Percentiles rank a stretch among this genome's conserved stretches.
These are phyloP conservation scores for Silene uniflora DNA, from an alignment of 148 eudicot species.

Conservation along the genomic window DNA sequence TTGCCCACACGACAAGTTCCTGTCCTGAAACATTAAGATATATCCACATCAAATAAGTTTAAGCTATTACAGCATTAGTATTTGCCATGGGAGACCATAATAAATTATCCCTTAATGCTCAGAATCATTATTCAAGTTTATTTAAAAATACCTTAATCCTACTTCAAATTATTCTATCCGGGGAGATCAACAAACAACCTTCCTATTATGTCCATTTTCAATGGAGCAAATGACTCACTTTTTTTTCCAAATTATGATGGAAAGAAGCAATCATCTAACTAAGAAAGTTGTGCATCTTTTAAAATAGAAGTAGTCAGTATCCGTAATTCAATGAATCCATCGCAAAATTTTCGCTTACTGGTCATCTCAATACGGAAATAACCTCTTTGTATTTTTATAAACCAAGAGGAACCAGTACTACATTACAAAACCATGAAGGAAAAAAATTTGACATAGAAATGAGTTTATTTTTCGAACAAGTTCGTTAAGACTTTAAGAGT, in stretches of 20 bases:
- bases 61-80: neutral
- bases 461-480: neutral
- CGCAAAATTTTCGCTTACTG: too few relatives aligned
- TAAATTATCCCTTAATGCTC: neutral
- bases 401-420: neutral
- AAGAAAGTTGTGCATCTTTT: too few relatives aligned
- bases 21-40: slow-evolving; percentile 43
- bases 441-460: neutral
- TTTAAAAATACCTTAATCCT: neutral
- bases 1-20: slow-evolving; percentile 62
- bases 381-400: too few relatives aligned
- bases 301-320: too few relatives aligned
- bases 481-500: too few relatives aligned
- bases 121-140: neutral
- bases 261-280: too few relatives aligned
- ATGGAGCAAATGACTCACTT: neutral
- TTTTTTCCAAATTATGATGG: too few relatives aligned
- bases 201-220: neutral
- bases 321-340: too few relatives aligned
- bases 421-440: neutral
- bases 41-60: neutral
- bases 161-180: neutral
- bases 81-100: neutral
- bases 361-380: too few relatives aligned
- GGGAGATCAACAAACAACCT: neutral